phyloP scores from a whole-genome alignment of 2,329 filamentous ascomycete genomes.

The Cylindrodendrum hubeiense region DNA sequence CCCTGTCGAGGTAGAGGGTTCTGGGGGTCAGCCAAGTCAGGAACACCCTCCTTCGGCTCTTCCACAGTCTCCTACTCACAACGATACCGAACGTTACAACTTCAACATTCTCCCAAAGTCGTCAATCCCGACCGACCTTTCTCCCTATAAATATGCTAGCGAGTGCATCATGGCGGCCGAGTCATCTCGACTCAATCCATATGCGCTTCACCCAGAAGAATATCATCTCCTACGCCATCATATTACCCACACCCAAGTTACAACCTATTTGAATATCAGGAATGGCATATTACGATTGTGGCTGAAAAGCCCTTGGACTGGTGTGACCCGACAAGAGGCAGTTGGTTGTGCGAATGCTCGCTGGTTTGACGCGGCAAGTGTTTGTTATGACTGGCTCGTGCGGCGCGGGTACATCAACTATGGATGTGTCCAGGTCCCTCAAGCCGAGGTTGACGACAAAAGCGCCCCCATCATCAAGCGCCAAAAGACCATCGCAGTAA shows the following conservation, averaged over 20 bases:
- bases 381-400: conserved; percentile 93
- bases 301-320: conserved; percentile 86
- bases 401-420: conserved; percentile 97
- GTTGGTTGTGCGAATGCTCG: conserved; percentile 89
- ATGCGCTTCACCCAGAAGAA: conserved; percentile 86
- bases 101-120: conserved; percentile 79
- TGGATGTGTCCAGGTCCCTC: conserved; percentile 80
- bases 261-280: conserved; percentile 94
- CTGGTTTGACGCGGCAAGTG: conserved; percentile 89
- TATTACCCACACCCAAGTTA: conserved; percentile 90
- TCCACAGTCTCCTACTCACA: conserved; percentile 42
- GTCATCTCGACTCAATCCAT: conserved; percentile 89
- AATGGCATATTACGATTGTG: conserved; percentile 94
- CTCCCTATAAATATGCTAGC: conserved; percentile 83
- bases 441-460: conserved; percentile 57
- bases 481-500: conserved; percentile 82
- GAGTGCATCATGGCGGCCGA: conserved; percentile 93
- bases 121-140: conserved; percentile 83
- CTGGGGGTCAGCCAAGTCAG: conserved; percentile 37
- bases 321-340: conserved; percentile 86
- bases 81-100: conserved; percentile 51
- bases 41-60: conserved; percentile 31
- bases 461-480: conserved; percentile 54
- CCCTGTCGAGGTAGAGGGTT: conserved; percentile 59
- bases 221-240: conserved; percentile 84